Evolutionary conservation across 1,284 basidiomycete species (phyloP).

Genomic region (Rhodotorula sp.): DNA sequence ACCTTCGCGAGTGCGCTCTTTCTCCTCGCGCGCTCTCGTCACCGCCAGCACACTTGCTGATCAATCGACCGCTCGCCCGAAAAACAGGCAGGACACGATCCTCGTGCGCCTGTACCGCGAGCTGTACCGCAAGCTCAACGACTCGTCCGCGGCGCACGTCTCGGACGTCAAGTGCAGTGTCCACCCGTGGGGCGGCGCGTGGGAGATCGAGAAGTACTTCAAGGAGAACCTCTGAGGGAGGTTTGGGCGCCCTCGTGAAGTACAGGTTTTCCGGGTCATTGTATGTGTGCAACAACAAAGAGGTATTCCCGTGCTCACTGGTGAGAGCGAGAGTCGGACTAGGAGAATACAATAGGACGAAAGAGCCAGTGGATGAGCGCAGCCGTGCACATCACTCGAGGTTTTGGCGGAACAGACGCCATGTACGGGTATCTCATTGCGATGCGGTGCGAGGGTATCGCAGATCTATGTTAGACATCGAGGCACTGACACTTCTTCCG

Average conservation of each 20-base stretch:
- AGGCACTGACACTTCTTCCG: conserved; percentile 42
- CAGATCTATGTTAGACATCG: conserved; percentile 7
- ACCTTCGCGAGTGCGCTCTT: conserved; percentile 65
- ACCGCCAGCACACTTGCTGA: background rate
- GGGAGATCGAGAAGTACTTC: conserved; percentile 87
- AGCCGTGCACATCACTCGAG: too few species aligned
- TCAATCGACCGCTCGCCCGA: background rate
- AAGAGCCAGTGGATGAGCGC: too few species aligned
- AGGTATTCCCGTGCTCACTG: too few species aligned
- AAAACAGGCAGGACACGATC: conserved; percentile 67
- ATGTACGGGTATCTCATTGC: too few species aligned
- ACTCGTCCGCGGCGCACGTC: conserved; percentile 62
- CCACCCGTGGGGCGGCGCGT: conserved; percentile 84
- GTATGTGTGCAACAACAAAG: too few species aligned
- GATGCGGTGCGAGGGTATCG: too few species aligned
- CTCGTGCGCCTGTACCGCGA: conserved; percentile 76
- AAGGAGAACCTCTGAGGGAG: conserved; percentile 20
- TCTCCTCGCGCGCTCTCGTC: too few species aligned
- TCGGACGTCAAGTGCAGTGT: conserved; percentile 68
- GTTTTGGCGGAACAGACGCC: too few species aligned
- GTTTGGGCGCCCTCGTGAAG: too few species aligned
- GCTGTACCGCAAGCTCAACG: conserved; percentile 70
- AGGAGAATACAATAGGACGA: too few species aligned
- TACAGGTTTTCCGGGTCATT: too few species aligned
- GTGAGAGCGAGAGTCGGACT: too few species aligned